These are phyloP conservation scores for Saccharomyces hybrid DNA, from an alignment of 1,139 yeast species.

Conservation along the genomic window DNA sequence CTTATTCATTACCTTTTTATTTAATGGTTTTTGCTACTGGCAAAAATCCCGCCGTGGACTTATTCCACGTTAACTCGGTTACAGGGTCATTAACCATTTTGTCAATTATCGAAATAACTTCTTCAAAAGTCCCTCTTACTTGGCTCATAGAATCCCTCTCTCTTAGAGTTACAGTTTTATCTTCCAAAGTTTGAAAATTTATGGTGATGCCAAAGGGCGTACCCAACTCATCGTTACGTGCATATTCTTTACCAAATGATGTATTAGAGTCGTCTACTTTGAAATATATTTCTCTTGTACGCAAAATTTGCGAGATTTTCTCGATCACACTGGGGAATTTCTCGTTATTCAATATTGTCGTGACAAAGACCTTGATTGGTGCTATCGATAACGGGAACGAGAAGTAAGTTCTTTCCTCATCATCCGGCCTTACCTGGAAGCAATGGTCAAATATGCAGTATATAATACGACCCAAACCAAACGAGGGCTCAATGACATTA, in stretches of 20 bases:
- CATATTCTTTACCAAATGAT: conserved; percentile 95
- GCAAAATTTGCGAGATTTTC: conserved; percentile 60
- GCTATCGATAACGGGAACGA: conserved; percentile 95
- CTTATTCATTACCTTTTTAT: no score
- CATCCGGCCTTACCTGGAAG: conserved; percentile 93
- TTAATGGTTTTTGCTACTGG: neutral
- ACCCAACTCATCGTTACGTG: conserved; percentile 98
- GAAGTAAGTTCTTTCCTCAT: conserved; percentile 79
- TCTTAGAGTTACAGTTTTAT: conserved; percentile 89
- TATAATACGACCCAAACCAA: conserved; percentile 96
- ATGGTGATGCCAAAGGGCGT: conserved; percentile 98
- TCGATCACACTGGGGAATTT: conserved; percentile 71
- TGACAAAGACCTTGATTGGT: conserved; percentile 93
- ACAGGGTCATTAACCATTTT: conserved; percentile 52
- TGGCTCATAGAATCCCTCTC: conserved; percentile 97
- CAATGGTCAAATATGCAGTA: conserved; percentile 90
- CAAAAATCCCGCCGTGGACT: neutral
- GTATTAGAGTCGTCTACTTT: conserved; percentile 97
- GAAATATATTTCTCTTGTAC: conserved; percentile 80
- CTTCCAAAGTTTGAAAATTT: conserved; percentile 89
- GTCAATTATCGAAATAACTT: conserved; percentile 71
- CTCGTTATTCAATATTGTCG: conserved; percentile 82
- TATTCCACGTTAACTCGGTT: neutral
- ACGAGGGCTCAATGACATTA: conserved; percentile 97
- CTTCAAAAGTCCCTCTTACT: conserved; percentile 85